phyloP scores from a whole-genome alignment of 2,329 filamentous ascomycete genomes.

The Cordyceps militaris region DNA sequence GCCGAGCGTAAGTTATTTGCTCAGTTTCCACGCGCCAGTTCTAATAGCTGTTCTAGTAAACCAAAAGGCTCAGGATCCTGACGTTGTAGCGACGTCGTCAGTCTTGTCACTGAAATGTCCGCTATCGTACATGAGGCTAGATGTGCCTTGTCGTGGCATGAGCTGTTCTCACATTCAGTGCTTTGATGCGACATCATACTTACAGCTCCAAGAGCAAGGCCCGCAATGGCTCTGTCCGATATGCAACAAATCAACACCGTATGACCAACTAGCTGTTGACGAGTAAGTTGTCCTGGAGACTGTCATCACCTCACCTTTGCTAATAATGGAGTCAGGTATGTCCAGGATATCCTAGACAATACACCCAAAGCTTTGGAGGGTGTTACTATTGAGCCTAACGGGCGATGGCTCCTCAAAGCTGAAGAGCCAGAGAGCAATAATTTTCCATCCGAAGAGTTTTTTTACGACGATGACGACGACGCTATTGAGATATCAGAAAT shows the following conservation, averaged over 20 bases:
- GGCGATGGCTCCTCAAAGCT: slow-evolving; percentile 56
- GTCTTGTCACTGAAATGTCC: slow-evolving; percentile 91
- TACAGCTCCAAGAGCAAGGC: slow-evolving; percentile 91
- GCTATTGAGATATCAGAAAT: slow-evolving; percentile 43
- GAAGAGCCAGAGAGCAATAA: slow-evolving; percentile 24
- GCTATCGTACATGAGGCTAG: slow-evolving; percentile 75
- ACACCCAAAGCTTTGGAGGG: slow-evolving; percentile 69
- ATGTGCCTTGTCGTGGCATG: slow-evolving; percentile 69
- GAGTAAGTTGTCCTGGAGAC: slow-evolving; percentile 49
- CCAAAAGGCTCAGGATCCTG: slow-evolving; percentile 73
- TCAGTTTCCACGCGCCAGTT: neutral
- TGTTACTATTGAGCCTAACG: slow-evolving; percentile 83
- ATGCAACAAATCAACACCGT: slow-evolving; percentile 77
- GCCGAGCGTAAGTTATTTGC: slow-evolving; percentile 60
- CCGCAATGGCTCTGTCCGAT: slow-evolving; percentile 96
- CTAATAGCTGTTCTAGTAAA: slow-evolving; percentile 52
- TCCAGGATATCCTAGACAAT: slow-evolving; percentile 73
- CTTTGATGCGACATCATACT: slow-evolving; percentile 86
- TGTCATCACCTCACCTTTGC: neutral
- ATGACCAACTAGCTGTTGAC: slow-evolving; percentile 77
- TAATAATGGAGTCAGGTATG: slow-evolving; percentile 52
- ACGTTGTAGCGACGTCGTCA: slow-evolving; percentile 82
- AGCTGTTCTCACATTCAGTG: slow-evolving; percentile 87
- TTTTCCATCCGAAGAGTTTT: slow-evolving; percentile 21
- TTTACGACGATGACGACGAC: slow-evolving; percentile 38